Conservation (phyloP, 805 yeast genomes). For the Candida ovalis region DNA sequence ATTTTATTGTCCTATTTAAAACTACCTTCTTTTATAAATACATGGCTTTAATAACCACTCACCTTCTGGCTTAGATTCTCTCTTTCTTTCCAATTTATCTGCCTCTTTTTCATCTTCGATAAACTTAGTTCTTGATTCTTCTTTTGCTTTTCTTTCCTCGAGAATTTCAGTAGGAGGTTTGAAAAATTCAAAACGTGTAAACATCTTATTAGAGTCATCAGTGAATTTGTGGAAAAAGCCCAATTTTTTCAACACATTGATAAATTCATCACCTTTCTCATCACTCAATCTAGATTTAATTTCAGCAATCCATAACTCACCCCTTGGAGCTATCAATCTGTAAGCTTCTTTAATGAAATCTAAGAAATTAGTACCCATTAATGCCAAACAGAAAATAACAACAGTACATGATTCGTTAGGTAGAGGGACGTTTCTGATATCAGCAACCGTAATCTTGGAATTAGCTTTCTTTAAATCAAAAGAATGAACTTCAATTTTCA, state of each 20-base stretch:
- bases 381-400: constrained; percentile 89
- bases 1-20: neutral
- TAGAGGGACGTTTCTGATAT: constrained; percentile 85
- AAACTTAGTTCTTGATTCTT: constrained; percentile 61
- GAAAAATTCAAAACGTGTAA: constrained; percentile 89
- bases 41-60: constrained; percentile 93
- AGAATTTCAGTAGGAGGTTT: constrained; percentile 73
- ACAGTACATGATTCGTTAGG: constrained; percentile 74
- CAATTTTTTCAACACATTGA: constrained; percentile 63
- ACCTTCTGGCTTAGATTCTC: constrained; percentile 64
- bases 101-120: constrained; percentile 61
- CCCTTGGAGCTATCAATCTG: constrained; percentile 81
- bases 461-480: constrained; percentile 91
- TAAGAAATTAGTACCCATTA: constrained; percentile 96
- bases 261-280: constrained; percentile 74
- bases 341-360: constrained; percentile 90
- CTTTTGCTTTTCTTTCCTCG: constrained; percentile 56
- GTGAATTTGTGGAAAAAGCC: constrained; percentile 90
- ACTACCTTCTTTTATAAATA: constrained; percentile 80
- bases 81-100: constrained; percentile 54
- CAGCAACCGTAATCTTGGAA: constrained; percentile 92
- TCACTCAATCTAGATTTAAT: constrained; percentile 89
- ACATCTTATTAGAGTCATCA: constrained; percentile 87
- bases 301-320: constrained; percentile 97
- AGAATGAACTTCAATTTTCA: constrained; percentile 69